Percentiles rank a stretch among this genome's conserved stretches.
phyloP scores from a whole-genome alignment of 2,329 filamentous ascomycete genomes.

The Eurotiales sp. region DNA sequence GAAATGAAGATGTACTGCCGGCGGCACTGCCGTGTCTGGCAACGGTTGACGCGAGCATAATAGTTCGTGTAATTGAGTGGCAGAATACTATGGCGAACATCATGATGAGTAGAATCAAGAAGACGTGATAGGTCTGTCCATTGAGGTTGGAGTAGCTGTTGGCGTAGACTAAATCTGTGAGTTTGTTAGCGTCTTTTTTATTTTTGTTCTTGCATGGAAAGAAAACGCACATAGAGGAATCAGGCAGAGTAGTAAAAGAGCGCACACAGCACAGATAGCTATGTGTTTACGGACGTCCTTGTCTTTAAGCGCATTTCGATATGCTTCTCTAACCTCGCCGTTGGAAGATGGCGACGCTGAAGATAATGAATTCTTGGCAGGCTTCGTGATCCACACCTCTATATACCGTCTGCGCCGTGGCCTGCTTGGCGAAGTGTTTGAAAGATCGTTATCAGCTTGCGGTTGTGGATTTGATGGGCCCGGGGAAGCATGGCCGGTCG shows the following conservation, averaged over 20 bases:
- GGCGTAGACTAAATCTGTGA: slow-evolving; percentile 67
- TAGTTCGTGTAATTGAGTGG: slow-evolving; percentile 71
- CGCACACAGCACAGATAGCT: slow-evolving; percentile 42
- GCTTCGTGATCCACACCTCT: slow-evolving; percentile 12
- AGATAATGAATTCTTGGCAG: slow-evolving; percentile 7
- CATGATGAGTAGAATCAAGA: slow-evolving; percentile 74
- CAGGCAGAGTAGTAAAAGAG: slow-evolving; percentile 56
- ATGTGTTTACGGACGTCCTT: slow-evolving; percentile 17
- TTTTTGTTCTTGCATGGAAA: not conserved
- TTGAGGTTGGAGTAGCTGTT: slow-evolving; percentile 62
- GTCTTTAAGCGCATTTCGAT: slow-evolving; percentile 17
- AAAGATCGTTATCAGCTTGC: not conserved
- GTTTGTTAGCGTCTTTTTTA: not conserved
- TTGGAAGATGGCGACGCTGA: not conserved
- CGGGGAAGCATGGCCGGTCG: not conserved
- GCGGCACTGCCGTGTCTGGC: slow-evolving; percentile 23
- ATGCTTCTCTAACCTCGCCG: slow-evolving; percentile 7
- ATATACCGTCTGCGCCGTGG: slow-evolving; percentile 9
- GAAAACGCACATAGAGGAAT: slow-evolving; percentile 62
- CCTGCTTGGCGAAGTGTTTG: slow-evolving; percentile 1
- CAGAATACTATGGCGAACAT: slow-evolving; percentile 74
- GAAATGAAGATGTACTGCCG: slow-evolving; percentile 19
- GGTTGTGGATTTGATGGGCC: not conserved
- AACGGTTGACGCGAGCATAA: slow-evolving; percentile 58
- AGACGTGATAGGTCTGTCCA: slow-evolving; percentile 70